Evolutionary conservation across 169 alveolate species (phyloP).

Genomic region (Plasmodium berghei): DNA sequence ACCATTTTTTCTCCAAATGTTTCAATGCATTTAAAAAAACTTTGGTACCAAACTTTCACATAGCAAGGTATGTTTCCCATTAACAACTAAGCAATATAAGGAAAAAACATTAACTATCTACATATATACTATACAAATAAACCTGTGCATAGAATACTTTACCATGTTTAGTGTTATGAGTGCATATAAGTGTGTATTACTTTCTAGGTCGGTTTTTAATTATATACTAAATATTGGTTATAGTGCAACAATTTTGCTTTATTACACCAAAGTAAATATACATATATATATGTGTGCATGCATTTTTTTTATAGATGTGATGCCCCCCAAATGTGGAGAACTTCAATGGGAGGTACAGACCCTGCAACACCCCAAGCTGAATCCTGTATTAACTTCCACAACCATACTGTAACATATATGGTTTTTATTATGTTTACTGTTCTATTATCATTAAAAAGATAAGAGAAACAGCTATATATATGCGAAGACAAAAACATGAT

Average conservation of each 20-base stretch:
- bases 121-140: too few relatives aligned
- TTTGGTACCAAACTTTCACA: slow-evolving; percentile 43
- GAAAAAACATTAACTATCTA: too few relatives aligned
- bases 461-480: slow-evolving; percentile 15
- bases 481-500: slow-evolving; percentile 46
- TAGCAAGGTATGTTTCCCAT: slow-evolving; percentile 56
- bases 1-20: slow-evolving; percentile 37
- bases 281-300: too few relatives aligned
- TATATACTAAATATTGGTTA: too few relatives aligned
- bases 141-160: too few relatives aligned
- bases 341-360: slow-evolving; percentile 88
- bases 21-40: slow-evolving; percentile 36
- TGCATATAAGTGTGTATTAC: too few relatives aligned
- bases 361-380: slow-evolving; percentile 92
- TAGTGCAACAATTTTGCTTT: too few relatives aligned
- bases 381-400: slow-evolving; percentile 87
- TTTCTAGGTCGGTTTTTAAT: too few relatives aligned
- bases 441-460: slow-evolving; percentile 82
- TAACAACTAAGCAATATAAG: not conserved
- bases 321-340: slow-evolving; percentile 89
- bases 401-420: slow-evolving; percentile 90
- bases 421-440: slow-evolving; percentile 87
- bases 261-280: too few relatives aligned
- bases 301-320: slow-evolving; percentile 79
- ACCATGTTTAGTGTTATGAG: too few relatives aligned